These are phyloP conservation scores for Saccharomycopsis amapae DNA, from an alignment of 805 yeast species.

Conservation along the genomic window DNA sequence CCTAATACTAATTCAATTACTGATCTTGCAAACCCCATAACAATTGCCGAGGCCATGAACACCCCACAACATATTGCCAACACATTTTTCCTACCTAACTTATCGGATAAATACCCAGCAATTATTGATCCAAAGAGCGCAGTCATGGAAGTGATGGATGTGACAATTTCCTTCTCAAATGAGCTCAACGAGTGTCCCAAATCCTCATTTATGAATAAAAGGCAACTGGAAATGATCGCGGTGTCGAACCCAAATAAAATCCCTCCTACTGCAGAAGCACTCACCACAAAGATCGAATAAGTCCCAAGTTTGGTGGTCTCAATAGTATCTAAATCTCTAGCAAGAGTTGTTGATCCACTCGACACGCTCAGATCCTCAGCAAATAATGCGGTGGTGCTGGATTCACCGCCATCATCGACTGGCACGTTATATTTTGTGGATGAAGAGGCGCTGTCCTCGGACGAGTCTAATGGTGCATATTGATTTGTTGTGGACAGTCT, in stretches of 20 bases:
- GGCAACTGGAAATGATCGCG: slow-evolving; percentile 55
- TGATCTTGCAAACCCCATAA: slow-evolving; percentile 36
- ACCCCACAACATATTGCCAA: slow-evolving; percentile 38
- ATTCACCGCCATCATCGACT: too few species aligned
- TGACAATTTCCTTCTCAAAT: slow-evolving; percentile 35
- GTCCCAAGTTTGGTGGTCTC: slow-evolving; percentile 20
- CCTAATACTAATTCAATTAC: slow-evolving; percentile 44
- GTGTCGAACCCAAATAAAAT: slow-evolving; percentile 60
- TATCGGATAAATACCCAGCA: slow-evolving; percentile 46
- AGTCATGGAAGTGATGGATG: slow-evolving; percentile 45
- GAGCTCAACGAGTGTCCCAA: slow-evolving; percentile 30
- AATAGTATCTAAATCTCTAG: slow-evolving; percentile 16
- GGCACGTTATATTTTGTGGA: too few species aligned
- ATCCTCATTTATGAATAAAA: slow-evolving; percentile 40
- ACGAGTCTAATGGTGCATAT: too few species aligned
- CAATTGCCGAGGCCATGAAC: slow-evolving; percentile 42
- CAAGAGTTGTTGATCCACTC: neutral
- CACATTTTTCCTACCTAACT: slow-evolving; percentile 36
- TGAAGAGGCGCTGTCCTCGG: too few species aligned
- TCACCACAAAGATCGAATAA: slow-evolving; percentile 23
- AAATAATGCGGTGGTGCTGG: neutral
- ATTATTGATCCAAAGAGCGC: slow-evolving; percentile 46
- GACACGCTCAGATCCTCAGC: neutral
- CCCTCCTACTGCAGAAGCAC: slow-evolving; percentile 48
- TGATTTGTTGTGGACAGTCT: too few species aligned